Conservation (phyloP, 2,329 filamentous ascomycete genomes). For the Ramularia endophylla region DNA sequence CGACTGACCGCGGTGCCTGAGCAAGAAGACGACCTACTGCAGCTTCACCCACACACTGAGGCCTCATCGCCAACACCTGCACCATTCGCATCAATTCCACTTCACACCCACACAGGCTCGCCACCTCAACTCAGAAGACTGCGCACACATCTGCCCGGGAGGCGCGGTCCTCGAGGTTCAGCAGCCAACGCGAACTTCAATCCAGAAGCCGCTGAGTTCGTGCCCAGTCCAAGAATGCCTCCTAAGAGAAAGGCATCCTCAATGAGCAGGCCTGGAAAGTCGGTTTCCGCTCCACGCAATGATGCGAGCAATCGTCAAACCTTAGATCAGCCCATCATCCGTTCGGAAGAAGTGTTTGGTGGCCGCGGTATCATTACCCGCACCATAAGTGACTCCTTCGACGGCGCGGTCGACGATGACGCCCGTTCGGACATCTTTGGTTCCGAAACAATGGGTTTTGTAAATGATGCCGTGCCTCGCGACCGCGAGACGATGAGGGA, state of each 20-base stretch:
- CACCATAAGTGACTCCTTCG: conserved; percentile 2
- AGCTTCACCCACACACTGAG: too few relatives aligned
- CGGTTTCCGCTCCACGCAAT: conserved; percentile 7
- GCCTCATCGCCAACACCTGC: too few relatives aligned
- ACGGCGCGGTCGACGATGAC: conserved; percentile 5
- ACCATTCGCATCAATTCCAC: too few relatives aligned
- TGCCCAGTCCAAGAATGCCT: conserved; percentile 16
- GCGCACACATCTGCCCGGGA: background rate
- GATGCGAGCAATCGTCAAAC: background rate
- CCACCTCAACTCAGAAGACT: too few relatives aligned
- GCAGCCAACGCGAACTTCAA: conserved; percentile 12
- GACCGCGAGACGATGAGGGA: conserved; percentile 7
- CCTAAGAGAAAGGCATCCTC: conserved; percentile 27
- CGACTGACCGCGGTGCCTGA: too few relatives aligned
- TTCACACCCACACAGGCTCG: too few relatives aligned
- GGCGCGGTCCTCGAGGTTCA: background rate
- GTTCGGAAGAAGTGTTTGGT: conserved; percentile 17
- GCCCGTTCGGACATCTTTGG: conserved; percentile 8
- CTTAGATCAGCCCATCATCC: conserved; percentile 13
- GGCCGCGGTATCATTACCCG: conserved; percentile 4
- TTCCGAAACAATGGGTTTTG: conserved; percentile 1
- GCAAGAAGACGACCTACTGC: too few relatives aligned
- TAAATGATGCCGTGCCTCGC: conserved; percentile 2
- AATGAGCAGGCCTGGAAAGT: conserved; percentile 13
- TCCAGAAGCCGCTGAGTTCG: conserved; percentile 20